A percentile compares a stretch with the other conserved stretches of the same genome.
These are phyloP conservation scores for Filosporella fistucella DNA, from an alignment of 495 filamentous ascomycete species.

Conservation along the genomic window DNA sequence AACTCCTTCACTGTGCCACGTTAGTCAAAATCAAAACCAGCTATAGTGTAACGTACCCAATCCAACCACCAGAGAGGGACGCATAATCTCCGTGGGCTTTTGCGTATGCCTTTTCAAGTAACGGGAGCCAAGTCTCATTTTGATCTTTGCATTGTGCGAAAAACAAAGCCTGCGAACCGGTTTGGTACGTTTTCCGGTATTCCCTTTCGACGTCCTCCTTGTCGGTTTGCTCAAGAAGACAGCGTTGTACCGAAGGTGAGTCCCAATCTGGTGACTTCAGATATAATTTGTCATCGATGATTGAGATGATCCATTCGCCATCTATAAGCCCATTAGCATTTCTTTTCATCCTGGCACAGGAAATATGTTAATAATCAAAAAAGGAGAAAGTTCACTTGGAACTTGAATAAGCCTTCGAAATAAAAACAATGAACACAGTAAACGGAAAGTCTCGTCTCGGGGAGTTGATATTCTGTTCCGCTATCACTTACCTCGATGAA, in stretches of 20 bases:
- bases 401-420: no score
- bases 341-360: background rate
- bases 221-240: constrained; percentile 39
- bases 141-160: constrained; percentile 80
- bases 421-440: no score
- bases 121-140: constrained; percentile 88
- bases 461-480: no score
- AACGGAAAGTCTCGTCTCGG: no score
- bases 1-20: constrained; percentile 64
- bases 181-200: constrained; percentile 47
- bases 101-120: constrained; percentile 83
- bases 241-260: background rate
- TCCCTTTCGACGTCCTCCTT: constrained; percentile 59
- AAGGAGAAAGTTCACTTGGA: no score
- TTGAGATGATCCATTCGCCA: constrained; percentile 85
- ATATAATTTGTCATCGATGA: constrained; percentile 76
- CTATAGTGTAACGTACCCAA: background rate
- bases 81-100: constrained; percentile 67
- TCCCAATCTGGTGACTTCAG: constrained; percentile 78
- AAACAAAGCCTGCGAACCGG: constrained; percentile 65
- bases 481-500: constrained; percentile 59
- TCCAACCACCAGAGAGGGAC: constrained; percentile 22
- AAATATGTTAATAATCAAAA: no score
- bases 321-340: constrained; percentile 35
- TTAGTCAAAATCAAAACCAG: background rate